These are phyloP conservation scores for Mollisiaceae sp. DNA, from an alignment of 2,329 filamentous ascomycete species.

Conservation along the genomic window DNA sequence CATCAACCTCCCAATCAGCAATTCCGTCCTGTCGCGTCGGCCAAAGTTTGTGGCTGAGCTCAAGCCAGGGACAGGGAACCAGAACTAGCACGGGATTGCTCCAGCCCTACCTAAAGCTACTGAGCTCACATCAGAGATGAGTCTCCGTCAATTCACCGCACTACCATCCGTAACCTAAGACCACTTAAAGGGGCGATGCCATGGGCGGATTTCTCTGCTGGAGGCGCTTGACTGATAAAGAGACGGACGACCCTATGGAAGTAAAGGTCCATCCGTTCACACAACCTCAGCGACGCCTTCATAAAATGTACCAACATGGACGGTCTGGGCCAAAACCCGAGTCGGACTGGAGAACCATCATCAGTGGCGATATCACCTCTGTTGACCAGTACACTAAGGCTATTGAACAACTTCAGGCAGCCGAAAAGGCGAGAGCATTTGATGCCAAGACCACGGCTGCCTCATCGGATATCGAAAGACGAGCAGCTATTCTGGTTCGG, in stretches of 20 bases:
- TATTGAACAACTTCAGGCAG: constrained; percentile 30
- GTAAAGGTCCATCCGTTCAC: constrained; percentile 28
- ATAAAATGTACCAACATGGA: constrained; percentile 36
- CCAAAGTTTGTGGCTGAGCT: background rate
- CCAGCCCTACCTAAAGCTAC: background rate
- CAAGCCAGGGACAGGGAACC: no score
- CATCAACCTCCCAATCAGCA: background rate
- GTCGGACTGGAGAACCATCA: constrained; percentile 24
- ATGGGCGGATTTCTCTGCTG: constrained; percentile 38
- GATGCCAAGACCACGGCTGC: constrained; percentile 35
- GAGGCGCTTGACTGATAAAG: constrained; percentile 37
- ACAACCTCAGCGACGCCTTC: constrained; percentile 32
- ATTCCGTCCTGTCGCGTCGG: no score
- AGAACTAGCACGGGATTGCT: background rate
- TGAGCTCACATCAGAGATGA: constrained; percentile 1
- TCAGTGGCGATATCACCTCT: constrained; percentile 23
- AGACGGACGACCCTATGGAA: constrained; percentile 36
- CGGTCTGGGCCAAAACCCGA: constrained; percentile 24
- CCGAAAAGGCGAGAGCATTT: constrained; percentile 38
- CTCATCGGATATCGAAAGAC: constrained; percentile 37
- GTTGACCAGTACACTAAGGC: constrained; percentile 35
- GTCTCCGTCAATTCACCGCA: background rate
- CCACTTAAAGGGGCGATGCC: constrained; percentile 21
- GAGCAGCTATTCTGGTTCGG: constrained; percentile 37
- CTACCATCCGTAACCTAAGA: background rate